Evolutionary conservation across 2,329 filamentous ascomycete genomes (phyloP).

Genomic region (Colletotrichum gigasporum): DNA sequence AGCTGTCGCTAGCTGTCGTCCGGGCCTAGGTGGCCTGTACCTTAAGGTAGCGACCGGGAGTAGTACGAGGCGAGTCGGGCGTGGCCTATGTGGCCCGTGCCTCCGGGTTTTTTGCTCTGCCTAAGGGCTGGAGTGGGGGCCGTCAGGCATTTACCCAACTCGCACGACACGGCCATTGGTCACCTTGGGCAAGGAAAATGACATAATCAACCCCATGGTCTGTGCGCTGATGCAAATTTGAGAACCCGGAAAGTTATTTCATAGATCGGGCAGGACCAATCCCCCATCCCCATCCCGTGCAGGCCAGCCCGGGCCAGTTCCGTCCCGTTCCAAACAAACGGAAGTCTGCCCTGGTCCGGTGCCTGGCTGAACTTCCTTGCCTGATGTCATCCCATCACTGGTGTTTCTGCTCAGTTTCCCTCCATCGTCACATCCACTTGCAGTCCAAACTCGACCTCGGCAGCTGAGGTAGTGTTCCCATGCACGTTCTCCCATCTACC

Average conservation of each 20-base stretch:
- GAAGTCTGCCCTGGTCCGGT: background rate
- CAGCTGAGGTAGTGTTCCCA: too few relatives aligned
- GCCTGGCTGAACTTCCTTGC: background rate
- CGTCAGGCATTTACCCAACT: background rate
- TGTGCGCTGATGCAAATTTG: constrained; percentile 12
- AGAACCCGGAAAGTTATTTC: constrained; percentile 28
- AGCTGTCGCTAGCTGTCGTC: too few relatives aligned
- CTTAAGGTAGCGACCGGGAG: too few relatives aligned
- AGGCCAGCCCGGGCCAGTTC: background rate
- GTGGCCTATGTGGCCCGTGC: background rate
- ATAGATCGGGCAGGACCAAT: constrained; percentile 4
- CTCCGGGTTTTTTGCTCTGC: background rate
- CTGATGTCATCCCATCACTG: constrained; percentile 16
- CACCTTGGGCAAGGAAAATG: background rate
- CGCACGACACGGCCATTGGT: background rate
- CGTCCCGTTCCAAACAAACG: background rate
- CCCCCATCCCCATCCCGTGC: background rate
- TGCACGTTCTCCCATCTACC: too few relatives aligned
- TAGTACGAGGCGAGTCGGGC: background rate
- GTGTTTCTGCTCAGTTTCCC: background rate
- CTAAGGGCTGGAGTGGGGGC: background rate
- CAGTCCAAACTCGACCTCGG: too few relatives aligned
- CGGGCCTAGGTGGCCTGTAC: too few relatives aligned
- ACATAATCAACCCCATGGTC: constrained; percentile 5
- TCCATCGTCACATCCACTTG: too few relatives aligned